These are phyloP conservation scores for Geotrichum fermentans DNA, from an alignment of 1,139 yeast genomes.

Conservation along the genomic window DNA sequence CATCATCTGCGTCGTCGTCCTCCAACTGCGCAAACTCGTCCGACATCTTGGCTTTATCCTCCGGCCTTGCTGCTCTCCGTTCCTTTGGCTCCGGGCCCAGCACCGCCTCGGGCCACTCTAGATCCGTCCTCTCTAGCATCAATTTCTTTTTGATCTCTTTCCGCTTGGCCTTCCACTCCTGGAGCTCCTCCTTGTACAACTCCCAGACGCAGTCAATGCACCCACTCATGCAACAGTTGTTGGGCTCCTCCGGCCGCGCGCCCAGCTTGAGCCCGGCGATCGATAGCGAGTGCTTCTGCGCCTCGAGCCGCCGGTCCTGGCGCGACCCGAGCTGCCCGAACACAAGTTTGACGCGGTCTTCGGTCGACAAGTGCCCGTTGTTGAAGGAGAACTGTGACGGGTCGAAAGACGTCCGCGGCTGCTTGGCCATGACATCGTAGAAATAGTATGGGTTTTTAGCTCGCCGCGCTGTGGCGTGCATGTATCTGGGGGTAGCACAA, in stretches of 20 bases:
- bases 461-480: neutral
- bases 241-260: slow-evolving; percentile 78
- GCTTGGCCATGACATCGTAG: slow-evolving; percentile 29
- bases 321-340: slow-evolving; percentile 41
- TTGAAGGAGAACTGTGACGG: slow-evolving; percentile 24
- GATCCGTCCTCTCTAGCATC: slow-evolving; percentile 11
- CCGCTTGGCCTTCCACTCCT: slow-evolving; percentile 58
- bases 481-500: too few species aligned
- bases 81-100: slow-evolving; percentile 21
- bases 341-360: slow-evolving; percentile 27
- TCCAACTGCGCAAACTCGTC: slow-evolving; percentile 12
- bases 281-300: slow-evolving; percentile 30
- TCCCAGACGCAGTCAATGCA: slow-evolving; percentile 98
- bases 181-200: slow-evolving; percentile 76
- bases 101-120: slow-evolving; percentile 26
- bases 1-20: slow-evolving; percentile 54
- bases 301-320: slow-evolving; percentile 33
- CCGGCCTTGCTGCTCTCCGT: slow-evolving; percentile 9
- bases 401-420: slow-evolving; percentile 24
- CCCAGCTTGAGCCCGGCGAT: slow-evolving; percentile 78
- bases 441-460: slow-evolving; percentile 35
- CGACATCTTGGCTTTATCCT: neutral
- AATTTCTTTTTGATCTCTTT: slow-evolving; percentile 10
- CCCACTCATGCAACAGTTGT: slow-evolving; percentile 96
- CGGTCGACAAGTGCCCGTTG: slow-evolving; percentile 22